phyloP scores from a whole-genome alignment of 176 grass and related monocot species.

The Cenchrus purpureus region DNA sequence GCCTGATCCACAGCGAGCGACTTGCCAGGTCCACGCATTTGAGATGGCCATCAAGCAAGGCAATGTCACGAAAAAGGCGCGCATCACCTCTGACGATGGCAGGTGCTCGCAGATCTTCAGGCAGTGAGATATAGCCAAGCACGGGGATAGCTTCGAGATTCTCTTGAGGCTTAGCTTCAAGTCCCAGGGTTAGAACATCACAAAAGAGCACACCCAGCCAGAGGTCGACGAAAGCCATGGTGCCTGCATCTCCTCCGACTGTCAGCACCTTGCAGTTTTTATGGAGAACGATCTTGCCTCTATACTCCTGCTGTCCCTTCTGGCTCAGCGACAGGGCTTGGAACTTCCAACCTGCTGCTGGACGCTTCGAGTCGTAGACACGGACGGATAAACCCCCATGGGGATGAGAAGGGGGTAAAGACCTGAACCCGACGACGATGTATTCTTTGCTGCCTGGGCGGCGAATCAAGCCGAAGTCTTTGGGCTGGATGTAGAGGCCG shows the following conservation, averaged over 20 bases:
- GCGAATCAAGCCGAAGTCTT: background rate
- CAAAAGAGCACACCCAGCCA: background rate
- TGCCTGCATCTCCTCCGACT: background rate
- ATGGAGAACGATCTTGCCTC: background rate
- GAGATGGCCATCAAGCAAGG: background rate
- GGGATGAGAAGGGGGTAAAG: background rate
- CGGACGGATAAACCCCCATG: background rate
- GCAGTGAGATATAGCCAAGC: background rate
- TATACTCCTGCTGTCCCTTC: background rate
- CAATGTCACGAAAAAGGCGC: background rate
- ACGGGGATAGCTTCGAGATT: background rate
- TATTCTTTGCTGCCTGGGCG: background rate
- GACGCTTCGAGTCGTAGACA: background rate
- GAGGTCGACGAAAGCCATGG: slow-evolving; percentile 1
- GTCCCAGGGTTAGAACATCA: background rate
- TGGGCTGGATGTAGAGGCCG: background rate
- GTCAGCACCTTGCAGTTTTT: background rate
- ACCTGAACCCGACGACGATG: background rate
- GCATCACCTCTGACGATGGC: background rate
- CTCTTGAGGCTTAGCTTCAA: background rate
- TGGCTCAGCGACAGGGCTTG: background rate
- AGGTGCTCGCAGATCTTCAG: background rate
- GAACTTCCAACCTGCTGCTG: background rate
- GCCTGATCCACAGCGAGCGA: too few relatives aligned
- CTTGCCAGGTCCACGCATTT: too few relatives aligned